Conservation (phyloP, 257 asterid species). For the Solanum paucissectum region DNA sequence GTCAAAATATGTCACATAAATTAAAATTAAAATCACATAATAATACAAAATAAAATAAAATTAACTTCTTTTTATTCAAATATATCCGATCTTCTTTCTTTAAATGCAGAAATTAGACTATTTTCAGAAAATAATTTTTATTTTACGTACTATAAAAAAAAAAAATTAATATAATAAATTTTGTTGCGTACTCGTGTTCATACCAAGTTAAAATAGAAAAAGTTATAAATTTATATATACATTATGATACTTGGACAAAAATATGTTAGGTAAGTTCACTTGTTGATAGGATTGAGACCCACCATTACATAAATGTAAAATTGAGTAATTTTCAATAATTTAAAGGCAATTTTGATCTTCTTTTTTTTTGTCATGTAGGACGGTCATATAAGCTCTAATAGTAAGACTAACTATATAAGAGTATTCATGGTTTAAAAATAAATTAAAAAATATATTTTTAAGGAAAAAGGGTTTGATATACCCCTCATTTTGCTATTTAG, state of each 20-base stretch:
- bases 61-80: no score
- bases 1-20: not conserved
- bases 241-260: not conserved
- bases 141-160: not conserved
- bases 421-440: no score
- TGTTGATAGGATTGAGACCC: not conserved
- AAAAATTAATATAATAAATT: no score
- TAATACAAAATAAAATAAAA: no score
- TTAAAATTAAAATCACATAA: not conserved
- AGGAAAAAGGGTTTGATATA: no score
- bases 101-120: not conserved
- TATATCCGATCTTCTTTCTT: not conserved
- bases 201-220: not conserved
- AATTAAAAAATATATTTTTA: no score
- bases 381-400: no score
- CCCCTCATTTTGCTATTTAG: accelerated
- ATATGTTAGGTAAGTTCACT: not conserved
- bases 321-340: not conserved
- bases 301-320: no score
- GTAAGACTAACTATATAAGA: no score
- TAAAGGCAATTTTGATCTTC: not conserved
- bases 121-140: not conserved
- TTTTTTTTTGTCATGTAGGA: no score
- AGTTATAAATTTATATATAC: not conserved
- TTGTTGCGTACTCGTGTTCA: not conserved